phyloP scores from a whole-genome alignment of 257 asterid genomes.

The Ligustrum vulgare region DNA sequence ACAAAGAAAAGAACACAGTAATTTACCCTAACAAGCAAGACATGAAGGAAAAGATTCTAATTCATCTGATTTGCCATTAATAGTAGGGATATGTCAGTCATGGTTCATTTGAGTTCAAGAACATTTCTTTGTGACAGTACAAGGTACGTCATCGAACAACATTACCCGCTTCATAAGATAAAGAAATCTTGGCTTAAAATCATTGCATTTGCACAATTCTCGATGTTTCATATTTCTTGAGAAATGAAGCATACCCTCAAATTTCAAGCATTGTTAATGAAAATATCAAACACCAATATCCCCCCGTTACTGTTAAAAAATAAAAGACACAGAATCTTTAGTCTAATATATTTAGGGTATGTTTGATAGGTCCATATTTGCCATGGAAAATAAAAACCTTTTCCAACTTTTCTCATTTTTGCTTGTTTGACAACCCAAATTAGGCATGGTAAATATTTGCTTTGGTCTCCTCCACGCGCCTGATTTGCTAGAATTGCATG shows the following conservation, averaged over 20 bases:
- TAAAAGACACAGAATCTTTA: not conserved
- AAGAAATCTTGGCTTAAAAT: not conserved
- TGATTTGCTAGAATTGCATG: too few species aligned
- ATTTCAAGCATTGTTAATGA: not conserved
- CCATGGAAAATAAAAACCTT: too few species aligned
- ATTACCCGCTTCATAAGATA: not conserved
- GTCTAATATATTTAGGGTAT: not conserved
- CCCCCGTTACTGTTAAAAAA: not conserved
- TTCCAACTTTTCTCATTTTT: too few species aligned
- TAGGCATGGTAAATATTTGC: too few species aligned
- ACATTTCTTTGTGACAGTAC: not conserved
- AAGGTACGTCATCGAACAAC: slow-evolving; percentile 21
- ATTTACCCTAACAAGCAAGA: slow-evolving; percentile 22
- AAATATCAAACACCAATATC: not conserved
- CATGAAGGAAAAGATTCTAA: not conserved
- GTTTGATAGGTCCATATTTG: too few species aligned
- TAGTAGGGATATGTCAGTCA: not conserved
- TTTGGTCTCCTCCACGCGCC: too few species aligned
- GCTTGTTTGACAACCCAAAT: too few species aligned
- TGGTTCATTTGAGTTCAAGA: slow-evolving; percentile 18
- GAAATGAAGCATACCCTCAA: not conserved
- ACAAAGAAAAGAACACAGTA: slow-evolving; percentile 32
- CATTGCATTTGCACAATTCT: not conserved
- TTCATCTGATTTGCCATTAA: slow-evolving; percentile 12
- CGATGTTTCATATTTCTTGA: not conserved